Evolutionary conservation across 805 yeast species (phyloP), one percentile per base, ranked within the genome.

Genomic region (Saccharomycopsis amapae): DNA sequence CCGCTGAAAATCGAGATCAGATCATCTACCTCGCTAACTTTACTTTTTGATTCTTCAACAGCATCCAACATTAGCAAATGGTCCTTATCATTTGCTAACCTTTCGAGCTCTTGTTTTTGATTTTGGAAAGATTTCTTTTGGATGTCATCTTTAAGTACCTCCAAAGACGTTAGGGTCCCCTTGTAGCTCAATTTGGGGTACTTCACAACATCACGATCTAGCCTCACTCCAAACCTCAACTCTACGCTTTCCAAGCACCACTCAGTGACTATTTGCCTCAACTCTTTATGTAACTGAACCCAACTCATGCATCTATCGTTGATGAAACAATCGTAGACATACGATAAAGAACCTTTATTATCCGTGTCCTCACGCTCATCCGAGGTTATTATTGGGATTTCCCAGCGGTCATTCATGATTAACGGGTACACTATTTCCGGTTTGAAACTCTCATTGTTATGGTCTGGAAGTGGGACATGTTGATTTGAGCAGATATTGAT

Each of bases 221-320:
- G 66, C 3, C 65, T 61, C 1, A 78, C 59, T 40, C 69, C 65
- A 34, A 46, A 49, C 22, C 72, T 56, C 48, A 79, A 64, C 58
- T 86, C 96, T 2, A 85, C 77, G 9, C 88, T 74, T 57, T 86
- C 95, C 34, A 87, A 60, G 56, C 95, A 81, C 83, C 95, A 86
- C 58, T 86, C 95, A 5, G 83, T 73, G 40, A 85, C 59, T 12
- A 87, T 80, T 39, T 77, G 69, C 49, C 78, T 68, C 45, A 87
- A 67, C 42, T 83, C 83, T 1, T 64, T 53, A 52, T 80, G 81
- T 34, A 71, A 55, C 36, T 73, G 67, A 26, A 80, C 71, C 81
- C 89, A 80, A 36, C 66, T 64, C 64, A 80, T 71, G 40, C 88
- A 77, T 30, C 63, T 64, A 6, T 76, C 69, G 58, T 85, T 79